Base-by-base conservation (phyloP, 2,329 filamentous ascomycete genomes). In the Claviceps maximensis region DNA sequence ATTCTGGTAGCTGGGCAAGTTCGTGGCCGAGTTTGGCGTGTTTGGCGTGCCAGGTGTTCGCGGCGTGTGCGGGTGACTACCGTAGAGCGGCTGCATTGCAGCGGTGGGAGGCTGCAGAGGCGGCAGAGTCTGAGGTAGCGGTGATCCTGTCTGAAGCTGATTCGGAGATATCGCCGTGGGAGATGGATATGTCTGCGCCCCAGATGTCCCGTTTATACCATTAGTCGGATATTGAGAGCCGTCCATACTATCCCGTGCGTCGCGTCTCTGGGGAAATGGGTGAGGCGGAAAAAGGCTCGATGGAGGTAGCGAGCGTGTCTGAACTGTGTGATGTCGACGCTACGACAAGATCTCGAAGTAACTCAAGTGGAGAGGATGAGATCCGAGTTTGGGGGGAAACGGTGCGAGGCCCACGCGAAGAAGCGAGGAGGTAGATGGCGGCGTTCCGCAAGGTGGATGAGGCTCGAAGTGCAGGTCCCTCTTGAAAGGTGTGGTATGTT, bases 11-110 rank as follows among this genome's bases (percentile, higher is more conserved):
- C 69, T 75, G 17, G 67, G 65, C 72, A 81, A 74, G 61, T 71
- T 74, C 64, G 69, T 73, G 51, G 71, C 68, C 40, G 78, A 77
- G 53, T 74, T 77, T 40, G 80, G 79, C 29, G 79, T 80, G 63
- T 79, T 81, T 40, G 80, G 79, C 17, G 80, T 82, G n/a, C 77
- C 76, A 47, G 79, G 77, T 23, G 79, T 82, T 62, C 79, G 74
- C 58, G 80, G 80, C 47, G 79, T 82, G 61, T 83, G 79, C 60
- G 76, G 76, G 65, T 81, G 76, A 62, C 68, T 79, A 54, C 76
- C 75, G 69, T 83, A 83, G 54, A 70, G 60, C 52, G 67, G 66
- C 58, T 71, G 69, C 69, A 71, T 71, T 55, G 66, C 65, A 41
- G 70, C 65, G 51, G 67, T 66, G 57, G 72, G 73, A 58, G 72